Evolutionary conservation across 225 moss, liverwort and hornwort species (phyloP), one percentile per base, ranked within the genome.

Genomic region (Thuidium tamariscinum): DNA sequence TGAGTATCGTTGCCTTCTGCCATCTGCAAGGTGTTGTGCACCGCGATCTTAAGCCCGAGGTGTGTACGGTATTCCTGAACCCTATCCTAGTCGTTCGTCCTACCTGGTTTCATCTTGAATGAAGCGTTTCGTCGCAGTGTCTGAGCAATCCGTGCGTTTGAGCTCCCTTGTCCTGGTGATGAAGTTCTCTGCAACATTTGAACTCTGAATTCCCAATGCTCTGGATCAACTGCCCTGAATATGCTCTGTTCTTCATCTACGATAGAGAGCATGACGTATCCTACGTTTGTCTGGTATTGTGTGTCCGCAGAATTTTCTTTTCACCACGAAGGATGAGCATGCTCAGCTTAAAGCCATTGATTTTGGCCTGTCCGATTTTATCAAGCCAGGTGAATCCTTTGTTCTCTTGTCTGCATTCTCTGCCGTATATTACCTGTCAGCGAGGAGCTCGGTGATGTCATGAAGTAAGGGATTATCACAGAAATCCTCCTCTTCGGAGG

Each of bases 21-120:
- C 97, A 98, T 80, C 91, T 98, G 52, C 97, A 98, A 94, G 97
- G 97, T 81, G 97, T 98, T 54, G 97, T 98, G 37, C 97, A 98
- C 76, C 96, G 97, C 7, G 97, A 98, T 88, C 89, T 98, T 14
- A 98, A 98, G 88, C 97, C 97, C 23, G 97, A 98, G 97, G 97
- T 98, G 87, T 62, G 93, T 56, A 44, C 44, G 44, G 44, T 44
- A 13, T 51, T 69, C 18, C 11, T 79, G 51, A 89, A 48, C 60
- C 65, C 59, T 74, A 56, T 82, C 61, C 70, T 46, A 17, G 20
- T 57, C 51, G 14, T 56, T 21, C 5, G 72, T 26, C 10, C 16
- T 7, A 10, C 10, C 22, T 56, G 75, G 29, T 65, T 65, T 37
- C 5, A 17, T 64, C 74, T 41, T 15, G 30, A n/a, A 5, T 22